Conservation (phyloP, 768 basidiomycete species). For the Amanita rubescens region DNA sequence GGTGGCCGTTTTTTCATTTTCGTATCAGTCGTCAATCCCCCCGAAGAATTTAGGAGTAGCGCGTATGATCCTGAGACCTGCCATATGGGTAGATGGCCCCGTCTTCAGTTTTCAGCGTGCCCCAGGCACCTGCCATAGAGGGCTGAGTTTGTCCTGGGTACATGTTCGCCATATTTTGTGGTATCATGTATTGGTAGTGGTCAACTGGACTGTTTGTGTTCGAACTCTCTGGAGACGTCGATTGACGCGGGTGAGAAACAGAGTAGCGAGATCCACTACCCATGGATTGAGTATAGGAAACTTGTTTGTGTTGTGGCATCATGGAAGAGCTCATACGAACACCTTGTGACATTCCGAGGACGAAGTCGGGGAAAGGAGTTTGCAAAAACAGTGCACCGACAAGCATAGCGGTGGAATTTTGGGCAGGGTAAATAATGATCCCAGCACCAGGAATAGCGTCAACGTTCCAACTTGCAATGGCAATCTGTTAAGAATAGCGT, state of each 20-base stretch:
- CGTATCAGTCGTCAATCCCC: background rate
- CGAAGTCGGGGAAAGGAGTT: constrained; percentile 40
- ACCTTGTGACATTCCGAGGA: constrained; percentile 25
- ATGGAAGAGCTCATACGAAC: constrained; percentile 21
- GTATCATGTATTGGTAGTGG: constrained; percentile 28
- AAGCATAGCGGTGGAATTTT: constrained; percentile 43
- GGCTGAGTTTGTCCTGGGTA: constrained; percentile 6
- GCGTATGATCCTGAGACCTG: background rate
- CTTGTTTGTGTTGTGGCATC: constrained; percentile 21
- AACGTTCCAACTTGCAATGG: constrained; percentile 43
- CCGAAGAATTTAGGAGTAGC: background rate
- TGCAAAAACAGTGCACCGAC: constrained; percentile 45
- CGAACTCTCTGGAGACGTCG: constrained; percentile 28
- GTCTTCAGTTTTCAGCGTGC: background rate
- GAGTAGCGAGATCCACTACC: constrained; percentile 10
- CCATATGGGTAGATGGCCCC: background rate
- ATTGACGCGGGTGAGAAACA: constrained; percentile 20
- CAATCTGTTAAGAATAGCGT: constrained; percentile 29
- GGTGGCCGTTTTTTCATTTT: background rate
- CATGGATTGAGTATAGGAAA: constrained; percentile 22
- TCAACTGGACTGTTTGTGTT: constrained; percentile 28
- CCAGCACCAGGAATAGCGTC: constrained; percentile 40
- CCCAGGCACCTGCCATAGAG: constrained; percentile 4
- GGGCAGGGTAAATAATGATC: constrained; percentile 46
- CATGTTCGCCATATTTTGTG: constrained; percentile 12